Conservation (phyloP, 2,329 filamentous ascomycete species). For the Xylariaceae sp. region DNA sequence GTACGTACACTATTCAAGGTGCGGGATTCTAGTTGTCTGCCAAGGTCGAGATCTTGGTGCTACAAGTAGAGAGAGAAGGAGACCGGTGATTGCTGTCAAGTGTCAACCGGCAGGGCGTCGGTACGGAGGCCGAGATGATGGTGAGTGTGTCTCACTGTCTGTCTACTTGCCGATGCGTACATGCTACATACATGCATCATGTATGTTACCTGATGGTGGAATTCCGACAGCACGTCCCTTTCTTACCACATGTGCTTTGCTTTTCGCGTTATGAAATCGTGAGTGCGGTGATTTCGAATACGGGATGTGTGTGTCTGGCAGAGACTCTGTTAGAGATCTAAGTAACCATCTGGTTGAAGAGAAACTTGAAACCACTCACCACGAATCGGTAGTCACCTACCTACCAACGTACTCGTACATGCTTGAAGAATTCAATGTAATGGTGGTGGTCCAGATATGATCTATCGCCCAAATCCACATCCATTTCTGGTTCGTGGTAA, state of each 20-base stretch:
- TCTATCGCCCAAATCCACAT: neutral
- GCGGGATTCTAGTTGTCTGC: neutral
- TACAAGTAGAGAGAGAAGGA: neutral
- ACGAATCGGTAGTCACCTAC: neutral
- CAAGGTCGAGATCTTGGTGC: neutral
- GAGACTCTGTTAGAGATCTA: no score
- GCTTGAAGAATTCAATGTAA: no score
- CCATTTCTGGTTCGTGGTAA: neutral
- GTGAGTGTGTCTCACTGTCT: neutral
- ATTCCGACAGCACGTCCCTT: no score
- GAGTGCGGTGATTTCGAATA: no score
- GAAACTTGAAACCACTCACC: neutral
- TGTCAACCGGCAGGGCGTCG: neutral
- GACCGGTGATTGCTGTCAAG: neutral
- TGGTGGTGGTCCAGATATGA: neutral
- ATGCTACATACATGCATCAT: neutral
- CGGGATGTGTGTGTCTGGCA: no score
- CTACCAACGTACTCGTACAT: no score
- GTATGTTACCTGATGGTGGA: no score
- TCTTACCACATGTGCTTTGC: no score
- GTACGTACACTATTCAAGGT: neutral
- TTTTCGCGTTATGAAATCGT: neutral
- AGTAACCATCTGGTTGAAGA: no score
- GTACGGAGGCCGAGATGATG: neutral
- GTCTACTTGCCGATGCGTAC: neutral